Conservation (phyloP, 306 rosid genomes). For the Cicer yamashitae region DNA sequence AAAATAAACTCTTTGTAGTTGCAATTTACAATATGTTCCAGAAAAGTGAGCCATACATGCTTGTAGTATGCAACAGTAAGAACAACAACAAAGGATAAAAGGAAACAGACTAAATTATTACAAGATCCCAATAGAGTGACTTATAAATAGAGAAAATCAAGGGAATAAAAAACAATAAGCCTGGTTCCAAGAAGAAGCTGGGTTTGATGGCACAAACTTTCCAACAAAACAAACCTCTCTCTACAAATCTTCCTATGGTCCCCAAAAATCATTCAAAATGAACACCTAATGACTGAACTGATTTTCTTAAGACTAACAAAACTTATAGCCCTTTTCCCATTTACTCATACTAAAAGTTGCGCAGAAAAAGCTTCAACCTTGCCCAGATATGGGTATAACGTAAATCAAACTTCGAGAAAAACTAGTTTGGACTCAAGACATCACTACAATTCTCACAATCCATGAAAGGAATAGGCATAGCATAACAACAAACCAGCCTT, state of each 20-base stretch:
- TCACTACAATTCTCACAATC: not conserved
- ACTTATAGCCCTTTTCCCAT: not conserved
- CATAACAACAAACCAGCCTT: constrained; percentile 15
- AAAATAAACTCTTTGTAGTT: no score
- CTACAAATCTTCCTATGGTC: constrained; percentile 20
- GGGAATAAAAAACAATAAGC: not conserved
- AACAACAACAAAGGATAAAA: no score
- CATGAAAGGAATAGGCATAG: not conserved
- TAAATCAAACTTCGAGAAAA: constrained; percentile 11
- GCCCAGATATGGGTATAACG: constrained; percentile 16
- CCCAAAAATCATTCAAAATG: not conserved
- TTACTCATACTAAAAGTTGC: not conserved
- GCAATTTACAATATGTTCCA: not conserved
- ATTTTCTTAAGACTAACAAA: not conserved
- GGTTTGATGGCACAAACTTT: constrained; percentile 7
- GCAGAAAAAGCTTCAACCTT: not conserved
- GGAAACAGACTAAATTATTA: not conserved
- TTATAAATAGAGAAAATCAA: not conserved
- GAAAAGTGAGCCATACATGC: not conserved
- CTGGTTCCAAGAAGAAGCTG: not conserved
- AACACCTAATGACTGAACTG: not conserved
- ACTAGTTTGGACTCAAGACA: not conserved
- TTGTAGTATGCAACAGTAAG: not conserved
- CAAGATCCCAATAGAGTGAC: not conserved
- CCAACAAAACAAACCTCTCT: not conserved